Conservation (phyloP, 805 yeast genomes). For the Saccharomyces eubayanus region DNA sequence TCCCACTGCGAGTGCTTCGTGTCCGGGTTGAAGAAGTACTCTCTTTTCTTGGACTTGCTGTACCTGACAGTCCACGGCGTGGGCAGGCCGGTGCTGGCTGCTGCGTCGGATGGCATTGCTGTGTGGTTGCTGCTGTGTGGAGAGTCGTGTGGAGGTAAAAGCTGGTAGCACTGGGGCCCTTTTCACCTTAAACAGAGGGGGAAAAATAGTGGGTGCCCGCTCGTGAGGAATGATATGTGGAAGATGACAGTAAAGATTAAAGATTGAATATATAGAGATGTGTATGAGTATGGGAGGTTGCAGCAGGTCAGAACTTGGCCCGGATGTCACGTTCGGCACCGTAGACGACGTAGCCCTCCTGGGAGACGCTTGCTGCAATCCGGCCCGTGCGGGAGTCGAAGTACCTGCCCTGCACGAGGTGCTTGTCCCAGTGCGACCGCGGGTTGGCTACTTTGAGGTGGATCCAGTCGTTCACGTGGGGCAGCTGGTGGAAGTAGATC, state of each 20-base stretch:
- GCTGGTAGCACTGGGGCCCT: background rate
- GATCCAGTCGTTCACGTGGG: constrained; percentile 43
- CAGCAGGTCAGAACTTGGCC: constrained; percentile 13
- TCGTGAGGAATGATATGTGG: background rate
- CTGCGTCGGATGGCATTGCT: background rate
- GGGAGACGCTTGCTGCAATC: constrained; percentile 52
- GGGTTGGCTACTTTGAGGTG: constrained; percentile 41
- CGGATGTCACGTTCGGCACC: constrained; percentile 12
- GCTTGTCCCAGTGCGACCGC: constrained; percentile 44
- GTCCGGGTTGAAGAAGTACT: constrained; percentile 67
- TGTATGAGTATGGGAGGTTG: background rate
- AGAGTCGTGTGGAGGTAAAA: background rate
- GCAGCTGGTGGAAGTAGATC: constrained; percentile 50
- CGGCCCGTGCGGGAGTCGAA: constrained; percentile 39
- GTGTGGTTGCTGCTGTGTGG: background rate
- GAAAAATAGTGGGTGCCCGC: background rate
- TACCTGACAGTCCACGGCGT: constrained; percentile 72
- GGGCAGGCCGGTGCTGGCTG: constrained; percentile 63
- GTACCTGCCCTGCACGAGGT: constrained; percentile 51
- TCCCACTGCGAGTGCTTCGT: constrained; percentile 81
- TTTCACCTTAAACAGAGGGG: background rate
- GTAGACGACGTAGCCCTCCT: constrained; percentile 48
- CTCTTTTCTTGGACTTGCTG: constrained; percentile 74
- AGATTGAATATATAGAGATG: background rate
- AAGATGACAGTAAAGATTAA: background rate